Evolutionary conservation across 2,329 filamentous ascomycete genomes (phyloP).

Genomic region (Curvularia eragrostidis): DNA sequence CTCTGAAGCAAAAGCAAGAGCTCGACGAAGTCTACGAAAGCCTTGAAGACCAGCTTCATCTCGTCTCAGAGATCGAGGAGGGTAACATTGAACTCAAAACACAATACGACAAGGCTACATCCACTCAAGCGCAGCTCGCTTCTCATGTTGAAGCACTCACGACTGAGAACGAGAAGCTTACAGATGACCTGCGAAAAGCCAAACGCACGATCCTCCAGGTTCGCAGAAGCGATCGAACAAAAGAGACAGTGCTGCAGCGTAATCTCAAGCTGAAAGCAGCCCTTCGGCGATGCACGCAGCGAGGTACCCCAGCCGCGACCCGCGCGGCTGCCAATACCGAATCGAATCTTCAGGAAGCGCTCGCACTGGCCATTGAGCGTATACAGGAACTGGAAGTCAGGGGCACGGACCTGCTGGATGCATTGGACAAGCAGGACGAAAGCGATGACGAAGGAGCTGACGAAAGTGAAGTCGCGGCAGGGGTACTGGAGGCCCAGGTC

Average conservation of each 20-base stretch:
- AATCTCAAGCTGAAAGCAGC: constrained; percentile 24
- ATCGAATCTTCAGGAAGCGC: constrained; percentile 19
- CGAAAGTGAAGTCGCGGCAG: constrained; percentile 2
- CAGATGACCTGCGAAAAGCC: constrained; percentile 11
- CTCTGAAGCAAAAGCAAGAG: constrained; percentile 8
- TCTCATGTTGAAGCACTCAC: neutral
- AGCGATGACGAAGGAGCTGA: constrained; percentile 12
- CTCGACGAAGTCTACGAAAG: neutral
- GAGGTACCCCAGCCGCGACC: neutral
- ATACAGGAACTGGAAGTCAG: constrained; percentile 27
- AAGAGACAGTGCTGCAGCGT: constrained; percentile 25
- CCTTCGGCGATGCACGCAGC: constrained; percentile 6
- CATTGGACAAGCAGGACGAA: constrained; percentile 11
- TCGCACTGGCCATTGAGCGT: constrained; percentile 18
- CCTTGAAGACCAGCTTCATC: constrained; percentile 4
- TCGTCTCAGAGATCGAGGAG: neutral
- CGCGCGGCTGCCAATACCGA: constrained; percentile 6
- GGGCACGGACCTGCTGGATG: constrained; percentile 20
- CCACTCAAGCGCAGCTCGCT: constrained; percentile 1
- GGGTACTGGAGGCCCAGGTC: constrained; percentile 14
- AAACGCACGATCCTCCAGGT: too few relatives aligned
- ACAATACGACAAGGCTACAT: constrained; percentile 7
- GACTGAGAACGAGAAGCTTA: constrained; percentile 16
- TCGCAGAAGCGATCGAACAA: constrained; percentile 28
- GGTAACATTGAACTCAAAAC: constrained; percentile 4